These are phyloP conservation scores for Phlyctochytrium planicorne DNA, from an alignment of 192 early-diverging fungal species.

Conservation along the genomic window DNA sequence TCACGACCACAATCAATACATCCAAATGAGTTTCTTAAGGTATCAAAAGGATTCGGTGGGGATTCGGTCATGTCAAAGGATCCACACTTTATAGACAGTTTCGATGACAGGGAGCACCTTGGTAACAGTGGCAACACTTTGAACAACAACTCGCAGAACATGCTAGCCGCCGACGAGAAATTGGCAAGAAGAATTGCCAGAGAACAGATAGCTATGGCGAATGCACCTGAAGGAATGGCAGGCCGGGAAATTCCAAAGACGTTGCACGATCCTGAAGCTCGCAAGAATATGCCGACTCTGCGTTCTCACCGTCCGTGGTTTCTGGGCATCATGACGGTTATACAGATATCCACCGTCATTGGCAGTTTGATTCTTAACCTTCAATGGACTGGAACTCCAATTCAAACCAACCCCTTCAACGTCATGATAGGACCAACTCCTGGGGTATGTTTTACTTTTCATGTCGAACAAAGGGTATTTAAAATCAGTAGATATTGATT, in stretches of 20 bases:
- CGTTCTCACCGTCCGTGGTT: slow-evolving; percentile 51
- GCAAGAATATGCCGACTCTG: slow-evolving; percentile 39
- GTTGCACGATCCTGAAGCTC: slow-evolving; percentile 46
- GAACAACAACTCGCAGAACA: background rate
- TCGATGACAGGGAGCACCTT: background rate
- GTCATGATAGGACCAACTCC: slow-evolving; percentile 77
- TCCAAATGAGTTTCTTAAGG: background rate
- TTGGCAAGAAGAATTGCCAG: background rate
- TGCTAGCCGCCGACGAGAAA: background rate
- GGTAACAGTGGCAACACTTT: background rate
- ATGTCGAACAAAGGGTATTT: slow-evolving; percentile 15
- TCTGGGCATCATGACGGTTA: slow-evolving; percentile 37
- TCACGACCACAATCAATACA: background rate
- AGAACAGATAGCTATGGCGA: background rate
- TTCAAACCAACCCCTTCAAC: slow-evolving; percentile 71
- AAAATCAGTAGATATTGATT: no score
- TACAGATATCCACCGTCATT: slow-evolving; percentile 38
- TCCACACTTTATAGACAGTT: background rate
- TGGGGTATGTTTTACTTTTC: slow-evolving; percentile 32
- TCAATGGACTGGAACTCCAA: slow-evolving; percentile 55
- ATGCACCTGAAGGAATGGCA: slow-evolving; percentile 4
- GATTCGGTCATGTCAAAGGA: background rate
- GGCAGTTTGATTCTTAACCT: slow-evolving; percentile 45
- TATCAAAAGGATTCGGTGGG: background rate
- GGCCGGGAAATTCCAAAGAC: slow-evolving; percentile 23